Evolutionary conservation across 2,329 filamentous ascomycete genomes (phyloP).

Genomic region (Tolypocladium ovalisporum): DNA sequence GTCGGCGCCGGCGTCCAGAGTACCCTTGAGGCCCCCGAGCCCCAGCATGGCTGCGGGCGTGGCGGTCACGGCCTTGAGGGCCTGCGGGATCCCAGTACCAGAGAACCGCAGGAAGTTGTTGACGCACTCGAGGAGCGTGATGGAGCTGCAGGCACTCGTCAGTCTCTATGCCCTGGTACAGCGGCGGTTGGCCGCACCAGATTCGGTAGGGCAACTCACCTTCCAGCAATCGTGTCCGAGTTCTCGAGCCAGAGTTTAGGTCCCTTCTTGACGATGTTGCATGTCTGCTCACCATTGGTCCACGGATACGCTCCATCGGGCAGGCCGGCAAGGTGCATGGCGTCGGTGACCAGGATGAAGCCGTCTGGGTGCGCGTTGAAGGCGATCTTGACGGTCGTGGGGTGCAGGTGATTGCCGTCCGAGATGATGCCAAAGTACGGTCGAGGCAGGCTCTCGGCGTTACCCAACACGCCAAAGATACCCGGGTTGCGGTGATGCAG

Average conservation of each 20-base stretch:
- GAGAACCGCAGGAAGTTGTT: conserved; percentile 73
- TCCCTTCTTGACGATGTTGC: conserved; percentile 59
- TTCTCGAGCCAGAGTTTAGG: conserved; percentile 65
- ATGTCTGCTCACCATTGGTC: conserved; percentile 58
- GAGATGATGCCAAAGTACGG: conserved; percentile 86
- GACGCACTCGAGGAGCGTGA: conserved; percentile 70
- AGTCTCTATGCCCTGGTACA: background rate
- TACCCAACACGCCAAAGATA: conserved; percentile 75
- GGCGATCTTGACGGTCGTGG: conserved; percentile 79
- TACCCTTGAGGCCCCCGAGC: conserved; percentile 55
- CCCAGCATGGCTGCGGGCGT: conserved; percentile 72
- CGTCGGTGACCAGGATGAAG: conserved; percentile 83
- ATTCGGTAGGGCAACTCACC: conserved; percentile 30
- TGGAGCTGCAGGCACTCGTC: conserved; percentile 35
- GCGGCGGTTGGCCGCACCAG: background rate
- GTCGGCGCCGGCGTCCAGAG: conserved; percentile 50
- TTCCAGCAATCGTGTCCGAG: conserved; percentile 68
- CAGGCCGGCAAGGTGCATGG: conserved; percentile 77
- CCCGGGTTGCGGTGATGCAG: conserved; percentile 87
- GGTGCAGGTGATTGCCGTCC: conserved; percentile 83
- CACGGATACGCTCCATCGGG: conserved; percentile 78
- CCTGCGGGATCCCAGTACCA: conserved; percentile 55
- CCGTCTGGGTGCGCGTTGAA: conserved; percentile 78
- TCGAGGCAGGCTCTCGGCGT: conserved; percentile 42
- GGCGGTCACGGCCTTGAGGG: conserved; percentile 60